Percentiles rank a stretch among this genome's conserved stretches.
Evolutionary conservation across 1,284 basidiomycete genomes (phyloP).

Genomic region (Ganoderma resinaceum): DNA sequence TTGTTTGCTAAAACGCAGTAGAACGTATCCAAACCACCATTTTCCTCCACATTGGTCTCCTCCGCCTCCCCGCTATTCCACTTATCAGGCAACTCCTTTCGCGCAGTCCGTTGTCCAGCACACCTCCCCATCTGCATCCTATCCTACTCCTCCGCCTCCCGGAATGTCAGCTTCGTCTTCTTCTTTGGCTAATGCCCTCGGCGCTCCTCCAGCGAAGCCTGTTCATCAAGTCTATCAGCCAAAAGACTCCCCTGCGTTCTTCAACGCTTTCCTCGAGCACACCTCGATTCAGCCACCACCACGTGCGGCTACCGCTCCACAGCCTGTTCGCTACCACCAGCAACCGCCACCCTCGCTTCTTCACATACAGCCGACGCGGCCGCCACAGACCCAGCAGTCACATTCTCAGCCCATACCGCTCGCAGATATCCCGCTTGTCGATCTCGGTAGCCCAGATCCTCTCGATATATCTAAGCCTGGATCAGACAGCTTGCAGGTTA

Average conservation of each 20-base stretch:
- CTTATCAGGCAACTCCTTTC: constrained; percentile 59
- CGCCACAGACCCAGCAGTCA: constrained; percentile 19
- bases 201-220: constrained; percentile 48
- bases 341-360: constrained; percentile 21
- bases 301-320: constrained; percentile 10
- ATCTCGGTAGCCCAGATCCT: constrained; percentile 56
- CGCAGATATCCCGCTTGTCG: constrained; percentile 16
- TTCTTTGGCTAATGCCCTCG: constrained; percentile 76
- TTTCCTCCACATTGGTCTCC: constrained; percentile 41
- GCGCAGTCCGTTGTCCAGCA: constrained; percentile 70
- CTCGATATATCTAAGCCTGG: constrained; percentile 45
- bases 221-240: constrained; percentile 48
- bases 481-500: constrained; percentile 38
- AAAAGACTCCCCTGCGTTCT: constrained; percentile 66
- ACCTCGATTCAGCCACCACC: constrained; percentile 47
- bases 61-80: constrained; percentile 46
- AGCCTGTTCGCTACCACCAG: neutral
- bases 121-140: constrained; percentile 60
- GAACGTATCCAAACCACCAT: constrained; percentile 34
- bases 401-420: constrained; percentile 15
- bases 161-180: constrained; percentile 69
- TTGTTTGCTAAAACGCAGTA: constrained; percentile 12
- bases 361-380: constrained; percentile 26
- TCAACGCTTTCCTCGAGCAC: constrained; percentile 67
- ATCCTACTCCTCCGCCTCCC: constrained; percentile 74